Evolutionary conservation across 1,284 basidiomycete genomes (phyloP).

Genomic region (Leccinum pallidistipes): DNA sequence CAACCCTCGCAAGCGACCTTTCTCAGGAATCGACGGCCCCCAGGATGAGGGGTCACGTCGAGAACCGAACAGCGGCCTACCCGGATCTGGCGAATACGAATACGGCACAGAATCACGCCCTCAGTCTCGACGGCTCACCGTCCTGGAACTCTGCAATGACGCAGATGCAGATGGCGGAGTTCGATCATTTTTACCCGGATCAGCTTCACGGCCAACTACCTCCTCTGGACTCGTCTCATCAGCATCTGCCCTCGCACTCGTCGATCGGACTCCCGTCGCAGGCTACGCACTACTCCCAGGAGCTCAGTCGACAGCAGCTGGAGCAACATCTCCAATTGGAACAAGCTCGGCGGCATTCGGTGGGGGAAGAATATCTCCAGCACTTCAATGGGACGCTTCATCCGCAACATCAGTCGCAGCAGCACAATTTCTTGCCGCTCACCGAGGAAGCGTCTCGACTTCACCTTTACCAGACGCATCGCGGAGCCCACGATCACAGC

Average conservation of each 20-base stretch:
- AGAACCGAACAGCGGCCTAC: slow-evolving; percentile 31
- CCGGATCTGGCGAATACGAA: slow-evolving; percentile 46
- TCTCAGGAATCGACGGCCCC: slow-evolving; percentile 54
- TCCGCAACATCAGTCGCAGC: slow-evolving; percentile 22
- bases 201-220: slow-evolving; percentile 46
- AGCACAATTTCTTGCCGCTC: slow-evolving; percentile 25
- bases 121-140: slow-evolving; percentile 72
- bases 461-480: slow-evolving; percentile 38
- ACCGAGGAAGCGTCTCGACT: slow-evolving; percentile 31
- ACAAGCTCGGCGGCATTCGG: slow-evolving; percentile 30
- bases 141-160: slow-evolving; percentile 85
- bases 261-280: slow-evolving; percentile 38
- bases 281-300: slow-evolving; percentile 42
- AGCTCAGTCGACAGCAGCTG: slow-evolving; percentile 44
- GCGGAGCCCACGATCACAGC: slow-evolving; percentile 33
- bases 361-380: slow-evolving; percentile 37
- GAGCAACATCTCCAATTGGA: slow-evolving; percentile 37
- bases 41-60: slow-evolving; percentile 44
- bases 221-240: slow-evolving; percentile 49
- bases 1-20: slow-evolving; percentile 65
- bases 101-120: slow-evolving; percentile 70
- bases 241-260: slow-evolving; percentile 48
- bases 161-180: slow-evolving; percentile 38
- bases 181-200: slow-evolving; percentile 41
- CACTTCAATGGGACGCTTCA: slow-evolving; percentile 29